Evolutionary conservation across 2,329 filamentous ascomycete genomes (phyloP).

Genomic region (Aspergillus fructus): DNA sequence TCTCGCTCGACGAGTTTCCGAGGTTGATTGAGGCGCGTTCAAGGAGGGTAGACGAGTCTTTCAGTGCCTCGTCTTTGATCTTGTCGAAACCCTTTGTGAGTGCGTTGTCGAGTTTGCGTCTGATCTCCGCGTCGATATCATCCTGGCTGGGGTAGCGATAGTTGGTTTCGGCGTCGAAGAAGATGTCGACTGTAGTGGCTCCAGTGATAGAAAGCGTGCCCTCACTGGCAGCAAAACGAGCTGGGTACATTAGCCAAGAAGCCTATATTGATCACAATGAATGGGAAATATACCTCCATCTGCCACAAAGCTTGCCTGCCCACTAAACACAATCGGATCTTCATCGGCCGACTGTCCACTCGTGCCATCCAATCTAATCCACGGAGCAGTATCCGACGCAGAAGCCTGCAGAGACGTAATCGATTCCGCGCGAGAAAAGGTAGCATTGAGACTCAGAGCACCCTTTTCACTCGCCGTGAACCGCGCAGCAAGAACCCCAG

Average conservation of each 20-base stretch:
- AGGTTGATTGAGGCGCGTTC: neutral
- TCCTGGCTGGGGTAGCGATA: neutral
- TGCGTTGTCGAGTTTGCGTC: neutral
- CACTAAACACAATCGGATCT: constrained; percentile 4
- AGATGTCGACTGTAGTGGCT: constrained; percentile 3
- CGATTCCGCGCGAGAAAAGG: neutral
- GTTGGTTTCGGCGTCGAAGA: constrained; percentile 6
- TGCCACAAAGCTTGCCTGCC: constrained; percentile 1
- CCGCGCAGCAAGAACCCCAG: constrained; percentile 7
- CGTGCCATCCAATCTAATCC: neutral
- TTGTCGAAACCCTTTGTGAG: neutral
- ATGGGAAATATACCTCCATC: neutral
- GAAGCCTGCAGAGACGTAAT: neutral
- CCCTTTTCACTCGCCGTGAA: constrained; percentile 2
- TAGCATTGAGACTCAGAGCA: neutral
- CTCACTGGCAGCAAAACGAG: neutral
- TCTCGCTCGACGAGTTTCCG: neutral
- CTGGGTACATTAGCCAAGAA: neutral
- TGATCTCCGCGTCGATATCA: neutral
- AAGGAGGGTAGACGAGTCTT: neutral
- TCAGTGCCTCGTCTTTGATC: neutral
- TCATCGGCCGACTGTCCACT: constrained; percentile 7
- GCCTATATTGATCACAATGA: neutral
- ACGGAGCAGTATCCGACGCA: neutral
- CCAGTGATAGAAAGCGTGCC: neutral